A percentile compares a stretch with the other conserved stretches of the same genome.
phyloP scores from a whole-genome alignment of 768 basidiomycete species.

The Paxillus involutus region DNA sequence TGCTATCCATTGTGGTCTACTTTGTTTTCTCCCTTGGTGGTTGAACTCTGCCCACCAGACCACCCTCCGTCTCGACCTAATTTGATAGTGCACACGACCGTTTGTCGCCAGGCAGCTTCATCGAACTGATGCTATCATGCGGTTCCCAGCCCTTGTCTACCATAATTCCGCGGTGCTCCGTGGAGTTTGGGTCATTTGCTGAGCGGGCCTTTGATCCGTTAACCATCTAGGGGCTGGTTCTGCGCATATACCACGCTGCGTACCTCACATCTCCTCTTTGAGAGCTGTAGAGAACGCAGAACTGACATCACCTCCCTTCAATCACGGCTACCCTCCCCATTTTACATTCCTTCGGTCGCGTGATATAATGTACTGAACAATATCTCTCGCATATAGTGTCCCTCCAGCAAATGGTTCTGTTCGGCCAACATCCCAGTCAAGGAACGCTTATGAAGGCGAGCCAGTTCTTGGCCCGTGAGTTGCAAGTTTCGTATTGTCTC shows the following conservation, averaged over 20 bases:
- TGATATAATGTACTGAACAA: constrained; percentile 8
- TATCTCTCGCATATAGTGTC: constrained; percentile 65
- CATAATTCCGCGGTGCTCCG: neutral
- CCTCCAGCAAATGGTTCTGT: constrained; percentile 95
- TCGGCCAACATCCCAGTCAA: constrained; percentile 94
- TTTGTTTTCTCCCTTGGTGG: too few relatives aligned
- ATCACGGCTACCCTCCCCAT: too few relatives aligned
- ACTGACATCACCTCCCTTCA: too few relatives aligned
- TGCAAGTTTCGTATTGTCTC: neutral
- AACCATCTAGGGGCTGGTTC: too few relatives aligned
- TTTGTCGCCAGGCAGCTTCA: neutral
- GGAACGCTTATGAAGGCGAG: constrained; percentile 92
- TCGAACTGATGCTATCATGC: neutral
- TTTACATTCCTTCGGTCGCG: neutral
- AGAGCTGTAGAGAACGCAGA: too few relatives aligned
- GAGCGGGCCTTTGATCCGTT: neutral
- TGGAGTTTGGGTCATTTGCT: neutral
- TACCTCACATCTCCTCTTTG: neutral
- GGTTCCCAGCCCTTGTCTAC: neutral
- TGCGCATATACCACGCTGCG: neutral
- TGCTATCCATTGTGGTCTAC: neutral
- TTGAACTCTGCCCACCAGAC: too few relatives aligned
- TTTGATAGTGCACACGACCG: neutral
- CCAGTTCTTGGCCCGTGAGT: constrained; percentile 79
- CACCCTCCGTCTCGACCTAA: too few relatives aligned